A percentile compares a stretch with the other conserved stretches of the same genome.
Evolutionary conservation across 1,284 basidiomycete genomes (phyloP).

Genomic region (Pyrrhoderma noxium): DNA sequence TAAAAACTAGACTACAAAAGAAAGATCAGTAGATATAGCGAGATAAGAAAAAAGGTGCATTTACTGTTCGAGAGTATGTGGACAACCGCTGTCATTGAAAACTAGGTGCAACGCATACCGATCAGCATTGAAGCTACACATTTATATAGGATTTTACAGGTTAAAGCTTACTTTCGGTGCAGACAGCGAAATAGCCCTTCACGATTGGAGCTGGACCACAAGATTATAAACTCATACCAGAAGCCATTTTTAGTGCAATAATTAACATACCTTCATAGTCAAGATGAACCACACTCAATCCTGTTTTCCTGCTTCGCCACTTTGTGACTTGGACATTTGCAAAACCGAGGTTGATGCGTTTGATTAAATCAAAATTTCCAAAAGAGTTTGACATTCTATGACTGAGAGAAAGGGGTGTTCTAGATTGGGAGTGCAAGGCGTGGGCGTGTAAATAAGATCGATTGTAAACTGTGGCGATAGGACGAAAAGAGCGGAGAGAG

Average conservation of each 20-base stretch:
- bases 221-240: neutral
- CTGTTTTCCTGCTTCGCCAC: slow-evolving; percentile 76
- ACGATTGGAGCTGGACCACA: slow-evolving; percentile 66
- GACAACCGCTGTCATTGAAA: slow-evolving; percentile 89
- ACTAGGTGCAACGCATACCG: slow-evolving; percentile 38
- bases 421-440: neutral
- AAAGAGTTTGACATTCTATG: slow-evolving; percentile 29
- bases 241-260: too few relatives aligned
- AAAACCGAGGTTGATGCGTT: slow-evolving; percentile 63
- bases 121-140: slow-evolving; percentile 15
- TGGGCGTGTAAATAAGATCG: neutral
- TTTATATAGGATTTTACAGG: neutral
- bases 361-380: slow-evolving; percentile 78
- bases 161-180: slow-evolving; percentile 74
- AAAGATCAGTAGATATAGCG: slow-evolving; percentile 16
- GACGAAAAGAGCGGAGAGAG: slow-evolving; percentile 9
- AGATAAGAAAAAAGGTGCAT: neutral
- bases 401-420: neutral
- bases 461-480: too few relatives aligned
- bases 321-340: slow-evolving; percentile 75
- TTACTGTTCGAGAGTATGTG: slow-evolving; percentile 91
- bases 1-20: slow-evolving; percentile 69
- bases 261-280: slow-evolving; percentile 67
- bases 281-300: slow-evolving; percentile 72
- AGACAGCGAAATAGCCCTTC: slow-evolving; percentile 89